These are phyloP conservation scores for Ustilago sp. DNA, from an alignment of 1,284 basidiomycete genomes.

Conservation along the genomic window DNA sequence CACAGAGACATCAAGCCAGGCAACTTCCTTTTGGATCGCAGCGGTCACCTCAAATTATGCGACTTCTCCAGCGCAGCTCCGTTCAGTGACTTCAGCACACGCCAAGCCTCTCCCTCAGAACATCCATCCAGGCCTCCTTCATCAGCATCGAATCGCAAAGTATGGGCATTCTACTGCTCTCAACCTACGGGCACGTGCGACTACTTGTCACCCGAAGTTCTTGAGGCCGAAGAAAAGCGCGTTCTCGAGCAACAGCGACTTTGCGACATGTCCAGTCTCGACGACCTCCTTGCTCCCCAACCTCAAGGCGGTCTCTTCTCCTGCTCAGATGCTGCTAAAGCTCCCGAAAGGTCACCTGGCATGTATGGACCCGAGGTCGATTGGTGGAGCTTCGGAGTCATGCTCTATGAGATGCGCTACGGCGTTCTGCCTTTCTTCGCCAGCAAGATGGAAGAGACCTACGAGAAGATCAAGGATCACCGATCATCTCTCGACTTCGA, in stretches of 20 bases:
- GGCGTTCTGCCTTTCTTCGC: conserved; percentile 66
- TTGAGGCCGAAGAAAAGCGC: conserved; percentile 60
- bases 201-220: conserved; percentile 68
- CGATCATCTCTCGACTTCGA: conserved; percentile 46
- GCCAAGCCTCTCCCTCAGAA: not conserved
- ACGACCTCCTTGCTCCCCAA: conserved; percentile 31
- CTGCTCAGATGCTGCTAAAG: not conserved
- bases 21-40: conserved; percentile 64
- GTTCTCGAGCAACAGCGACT: conserved; percentile 46
- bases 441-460: conserved; percentile 60
- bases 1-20: conserved; percentile 68
- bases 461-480: conserved; percentile 65
- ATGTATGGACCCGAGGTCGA: conserved; percentile 67
- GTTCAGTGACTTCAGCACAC: conserved; percentile 50
- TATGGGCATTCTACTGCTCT: conserved; percentile 62
- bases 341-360: conserved; percentile 42
- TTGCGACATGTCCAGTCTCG: conserved; percentile 28
- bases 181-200: conserved; percentile 66
- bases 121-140: conserved; percentile 2
- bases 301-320: conserved; percentile 1
- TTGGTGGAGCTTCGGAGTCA: conserved; percentile 68
- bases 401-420: conserved; percentile 67
- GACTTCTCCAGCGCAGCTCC: conserved; percentile 68
- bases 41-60: conserved; percentile 67
- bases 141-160: conserved; percentile 35